These are phyloP conservation scores for Diaporthe humulicola DNA, from an alignment of 2,329 filamentous ascomycete species.

Conservation along the genomic window DNA sequence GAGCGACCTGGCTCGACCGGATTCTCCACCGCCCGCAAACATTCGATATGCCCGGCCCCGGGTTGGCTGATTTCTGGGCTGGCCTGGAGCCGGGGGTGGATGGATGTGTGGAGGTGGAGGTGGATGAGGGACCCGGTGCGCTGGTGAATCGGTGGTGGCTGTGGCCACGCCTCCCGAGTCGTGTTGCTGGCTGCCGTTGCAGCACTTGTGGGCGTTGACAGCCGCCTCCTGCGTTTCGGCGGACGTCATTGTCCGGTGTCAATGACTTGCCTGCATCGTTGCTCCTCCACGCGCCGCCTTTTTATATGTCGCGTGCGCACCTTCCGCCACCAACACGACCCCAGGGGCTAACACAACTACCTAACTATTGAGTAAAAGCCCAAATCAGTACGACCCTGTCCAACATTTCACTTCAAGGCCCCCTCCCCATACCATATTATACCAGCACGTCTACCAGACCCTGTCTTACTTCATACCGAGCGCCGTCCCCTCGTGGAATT, in stretches of 20 bases:
- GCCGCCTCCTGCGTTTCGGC: conserved; percentile 4
- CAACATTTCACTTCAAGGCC: not conserved
- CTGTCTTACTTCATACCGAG: not conserved
- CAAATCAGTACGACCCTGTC: not conserved
- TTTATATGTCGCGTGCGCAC: conserved; percentile 17
- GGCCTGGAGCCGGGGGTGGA: conserved; percentile 17
- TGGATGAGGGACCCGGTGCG: not conserved
- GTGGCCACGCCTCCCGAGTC: conserved; percentile 23
- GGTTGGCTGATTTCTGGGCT: conserved; percentile 19
- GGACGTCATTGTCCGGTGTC: conserved; percentile 19
- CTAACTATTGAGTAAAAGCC: not conserved
- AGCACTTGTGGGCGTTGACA: conserved; percentile 24
- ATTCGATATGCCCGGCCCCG: conserved; percentile 24
- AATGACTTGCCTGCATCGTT: conserved; percentile 21
- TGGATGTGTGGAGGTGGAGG: not conserved
- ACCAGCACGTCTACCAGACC: not conserved
- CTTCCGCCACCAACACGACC: not conserved
- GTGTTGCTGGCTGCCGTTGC: conserved; percentile 27
- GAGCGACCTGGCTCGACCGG: not conserved
- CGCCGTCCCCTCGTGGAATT: not conserved
- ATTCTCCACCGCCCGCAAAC: conserved; percentile 15
- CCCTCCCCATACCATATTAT: not conserved
- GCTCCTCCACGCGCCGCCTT: not conserved
- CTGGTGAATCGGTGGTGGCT: not conserved
- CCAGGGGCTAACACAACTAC: not conserved